Conservation (phyloP, 176 grass and related monocot species). For the Alloteropsis semialata region DNA sequence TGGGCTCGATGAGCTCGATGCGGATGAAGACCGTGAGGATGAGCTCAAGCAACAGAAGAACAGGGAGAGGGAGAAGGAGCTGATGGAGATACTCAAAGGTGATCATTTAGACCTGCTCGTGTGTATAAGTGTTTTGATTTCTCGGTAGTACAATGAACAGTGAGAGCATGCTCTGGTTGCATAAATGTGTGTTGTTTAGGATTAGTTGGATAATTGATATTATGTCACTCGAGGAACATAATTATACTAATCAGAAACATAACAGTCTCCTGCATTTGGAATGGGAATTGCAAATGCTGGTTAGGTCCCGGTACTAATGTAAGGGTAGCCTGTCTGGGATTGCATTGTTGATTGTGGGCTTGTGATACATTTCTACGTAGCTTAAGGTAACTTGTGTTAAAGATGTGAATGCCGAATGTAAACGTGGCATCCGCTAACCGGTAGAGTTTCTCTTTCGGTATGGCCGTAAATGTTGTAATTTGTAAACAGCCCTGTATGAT, state of each 20-base stretch:
- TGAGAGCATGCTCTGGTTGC: neutral
- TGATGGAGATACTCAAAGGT: slow-evolving; percentile 79
- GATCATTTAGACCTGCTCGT: slow-evolving; percentile 11
- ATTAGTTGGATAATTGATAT: slow-evolving; percentile 15
- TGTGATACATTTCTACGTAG: neutral
- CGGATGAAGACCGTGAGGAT: slow-evolving; percentile 27
- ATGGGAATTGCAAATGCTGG: neutral
- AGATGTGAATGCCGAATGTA: neutral
- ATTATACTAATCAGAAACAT: neutral
- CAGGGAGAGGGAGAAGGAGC: slow-evolving; percentile 62
- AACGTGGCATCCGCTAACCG: neutral
- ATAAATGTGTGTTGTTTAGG: neutral
- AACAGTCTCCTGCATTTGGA: neutral
- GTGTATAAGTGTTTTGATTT: slow-evolving; percentile 8
- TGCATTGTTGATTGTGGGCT: neutral
- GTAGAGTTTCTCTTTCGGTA: slow-evolving; percentile 6
- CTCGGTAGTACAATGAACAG: neutral
- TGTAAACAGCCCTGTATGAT: neutral
- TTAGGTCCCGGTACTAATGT: neutral
- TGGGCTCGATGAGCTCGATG: slow-evolving; percentile 25
- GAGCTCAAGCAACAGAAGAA: slow-evolving; percentile 40
- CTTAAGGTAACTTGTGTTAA: neutral
- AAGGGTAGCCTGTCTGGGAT: neutral
- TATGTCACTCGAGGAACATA: neutral
- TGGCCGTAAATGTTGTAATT: neutral